Conservation (phyloP, 2,329 filamentous ascomycete genomes). For the Phialophora expanda region DNA sequence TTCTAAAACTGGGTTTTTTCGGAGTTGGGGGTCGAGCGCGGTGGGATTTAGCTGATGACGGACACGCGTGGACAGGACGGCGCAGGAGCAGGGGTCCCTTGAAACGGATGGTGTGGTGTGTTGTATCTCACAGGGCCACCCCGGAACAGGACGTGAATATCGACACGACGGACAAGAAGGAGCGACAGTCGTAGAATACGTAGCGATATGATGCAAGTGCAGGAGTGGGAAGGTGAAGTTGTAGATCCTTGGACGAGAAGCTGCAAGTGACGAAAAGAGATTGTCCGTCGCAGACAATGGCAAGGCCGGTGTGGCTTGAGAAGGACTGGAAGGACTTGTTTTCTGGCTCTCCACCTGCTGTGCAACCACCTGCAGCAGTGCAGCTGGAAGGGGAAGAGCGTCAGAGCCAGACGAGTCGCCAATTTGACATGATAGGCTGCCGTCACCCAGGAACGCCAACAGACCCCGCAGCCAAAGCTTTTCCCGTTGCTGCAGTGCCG, state of each 20-base stretch:
- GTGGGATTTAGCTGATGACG: slow-evolving; percentile 25
- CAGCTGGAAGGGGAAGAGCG: slow-evolving; percentile 14
- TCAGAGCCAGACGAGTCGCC: slow-evolving; percentile 9
- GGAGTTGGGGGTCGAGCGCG: slow-evolving; percentile 22
- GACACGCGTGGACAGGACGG: slow-evolving; percentile 21
- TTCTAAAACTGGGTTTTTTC: slow-evolving; percentile 30
- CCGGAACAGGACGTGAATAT: not conserved
- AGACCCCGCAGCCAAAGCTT: slow-evolving; percentile 1
- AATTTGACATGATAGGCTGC: slow-evolving; percentile 1
- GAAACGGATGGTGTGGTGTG: slow-evolving; percentile 13
- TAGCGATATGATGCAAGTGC: not conserved
- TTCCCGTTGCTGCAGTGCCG: slow-evolving; percentile 3
- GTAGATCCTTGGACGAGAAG: slow-evolving; percentile 18
- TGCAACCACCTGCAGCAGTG: slow-evolving; percentile 19
- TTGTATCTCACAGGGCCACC: slow-evolving; percentile 13
- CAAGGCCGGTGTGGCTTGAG: not conserved
- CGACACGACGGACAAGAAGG: slow-evolving; percentile 37
- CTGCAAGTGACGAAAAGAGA: slow-evolving; percentile 27
- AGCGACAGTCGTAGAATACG: slow-evolving; percentile 37
- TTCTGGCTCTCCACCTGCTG: not conserved
- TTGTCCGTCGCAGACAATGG: slow-evolving; percentile 7
- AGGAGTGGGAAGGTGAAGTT: slow-evolving; percentile 21
- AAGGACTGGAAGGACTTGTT: not conserved
- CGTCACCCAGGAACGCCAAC: slow-evolving; percentile 1
- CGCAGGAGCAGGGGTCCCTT: slow-evolving; percentile 28